Evolutionary conservation across 2,329 filamentous ascomycete genomes (phyloP), one percentile per base, ranked within the genome.

Genomic region (Scedosporium aurantiacum): DNA sequence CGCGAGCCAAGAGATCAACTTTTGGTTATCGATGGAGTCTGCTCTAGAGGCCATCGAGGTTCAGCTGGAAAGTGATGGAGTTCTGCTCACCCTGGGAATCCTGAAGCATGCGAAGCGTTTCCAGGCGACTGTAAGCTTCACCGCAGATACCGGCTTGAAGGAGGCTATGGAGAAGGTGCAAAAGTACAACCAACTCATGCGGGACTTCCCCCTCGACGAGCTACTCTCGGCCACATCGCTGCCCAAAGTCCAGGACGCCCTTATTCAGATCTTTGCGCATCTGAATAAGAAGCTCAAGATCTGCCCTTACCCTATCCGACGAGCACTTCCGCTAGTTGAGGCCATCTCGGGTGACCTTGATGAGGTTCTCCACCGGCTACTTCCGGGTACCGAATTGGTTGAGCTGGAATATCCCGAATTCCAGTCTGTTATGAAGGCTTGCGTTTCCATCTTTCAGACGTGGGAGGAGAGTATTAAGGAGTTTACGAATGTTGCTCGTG

Each of bases 171-270:
- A 99, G 64, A 89, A 90, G 71, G 95, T 99, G 56, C 91, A 96
- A 73, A 97, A 97, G 74, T 99, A 97, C 79, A 99, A 99, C 72
- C 90, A 96, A 76, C 83, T 99, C 25, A 97, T 99, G 90, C 88
- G 94, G 65, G 95, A 99, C 72, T 97, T 99, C 65, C 94, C 94
- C 0, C 80, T 99, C 40, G 93, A 97, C 70, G 94, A 99, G 72
- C 78, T 99, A 28, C 82, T 97, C 18, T 96, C 94, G 16, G 92
- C 94, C 1, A 95, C 92, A 0, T 93, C 92, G 0, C 76, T 99
- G 54, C 79, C 86, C 68, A 97, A 96, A 74, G 86, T 96, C 2
- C 86, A 94, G 69, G 92, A 97, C 68, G 89, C 94, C 5, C 83
- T 99, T 64, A 83, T 87, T 54, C 84, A 92, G 68, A 96, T 99